phyloP scores from a whole-genome alignment of 305 asterid species.

The Fraxinus baroniana region DNA sequence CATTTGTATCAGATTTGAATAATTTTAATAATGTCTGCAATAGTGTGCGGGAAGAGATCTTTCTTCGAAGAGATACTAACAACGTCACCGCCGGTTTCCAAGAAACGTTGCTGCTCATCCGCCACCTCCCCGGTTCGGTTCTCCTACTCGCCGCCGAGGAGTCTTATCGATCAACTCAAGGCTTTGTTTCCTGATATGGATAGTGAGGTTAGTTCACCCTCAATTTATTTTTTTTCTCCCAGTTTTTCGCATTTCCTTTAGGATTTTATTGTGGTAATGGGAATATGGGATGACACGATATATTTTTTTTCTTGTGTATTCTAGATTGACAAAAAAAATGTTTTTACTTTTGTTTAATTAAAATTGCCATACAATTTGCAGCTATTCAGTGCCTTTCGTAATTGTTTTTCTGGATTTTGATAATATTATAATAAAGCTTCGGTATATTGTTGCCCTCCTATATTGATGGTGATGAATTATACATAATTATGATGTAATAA shows the following conservation, averaged over 20 bases:
- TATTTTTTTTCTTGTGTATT: neutral
- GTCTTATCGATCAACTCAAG: constrained; percentile 53
- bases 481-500: neutral
- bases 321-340: neutral
- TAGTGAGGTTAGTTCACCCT: constrained; percentile 40
- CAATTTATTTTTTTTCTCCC: neutral
- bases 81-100: constrained; percentile 48
- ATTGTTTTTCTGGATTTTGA: neutral
- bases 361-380: neutral
- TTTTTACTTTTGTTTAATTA: neutral
- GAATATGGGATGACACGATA: neutral
- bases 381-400: neutral
- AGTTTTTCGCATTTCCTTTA: neutral
- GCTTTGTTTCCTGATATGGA: constrained; percentile 64
- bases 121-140: constrained; percentile 52
- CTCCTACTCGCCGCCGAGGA: constrained; percentile 37
- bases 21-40: constrained; percentile 58
- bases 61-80: constrained; percentile 66
- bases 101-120: constrained; percentile 67
- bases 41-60: constrained; percentile 79
- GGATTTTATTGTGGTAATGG: neutral
- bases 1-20: neutral
- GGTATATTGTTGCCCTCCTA: neutral
- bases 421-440: neutral
- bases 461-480: neutral